Conservation (phyloP, 148 eudicot genomes). For the Vaccinium macrocarpon region DNA sequence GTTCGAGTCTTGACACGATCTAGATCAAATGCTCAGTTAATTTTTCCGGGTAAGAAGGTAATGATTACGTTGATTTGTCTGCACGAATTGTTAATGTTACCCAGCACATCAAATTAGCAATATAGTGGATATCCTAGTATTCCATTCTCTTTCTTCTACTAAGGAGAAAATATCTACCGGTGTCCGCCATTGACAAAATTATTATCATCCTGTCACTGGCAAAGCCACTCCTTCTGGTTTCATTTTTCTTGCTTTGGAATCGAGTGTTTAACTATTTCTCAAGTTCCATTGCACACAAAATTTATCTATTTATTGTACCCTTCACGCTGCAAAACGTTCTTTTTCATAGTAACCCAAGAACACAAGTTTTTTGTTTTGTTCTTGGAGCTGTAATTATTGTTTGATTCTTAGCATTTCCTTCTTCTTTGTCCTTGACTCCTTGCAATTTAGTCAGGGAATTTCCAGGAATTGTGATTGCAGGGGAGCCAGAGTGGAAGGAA, state of each 20-base stretch:
- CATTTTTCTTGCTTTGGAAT: conserved; percentile 4
- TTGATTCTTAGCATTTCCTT: background rate
- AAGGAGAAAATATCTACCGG: background rate
- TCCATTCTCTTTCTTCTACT: background rate
- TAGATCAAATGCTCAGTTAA: conserved; percentile 64
- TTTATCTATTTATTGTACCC: background rate
- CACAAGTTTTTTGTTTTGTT: background rate
- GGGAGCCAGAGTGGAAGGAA: conserved; percentile 82
- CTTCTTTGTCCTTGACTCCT: conserved; percentile 16
- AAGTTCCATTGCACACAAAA: background rate
- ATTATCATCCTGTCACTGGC: background rate
- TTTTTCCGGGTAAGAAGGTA: conserved; percentile 99
- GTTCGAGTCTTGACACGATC: conserved; percentile 87
- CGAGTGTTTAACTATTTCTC: background rate
- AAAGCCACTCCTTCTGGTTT: background rate
- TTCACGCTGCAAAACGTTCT: background rate
- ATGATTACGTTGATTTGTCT: conserved; percentile 27
- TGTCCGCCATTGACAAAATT: background rate
- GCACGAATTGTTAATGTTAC: background rate
- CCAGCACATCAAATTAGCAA: background rate
- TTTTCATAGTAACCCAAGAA: background rate
- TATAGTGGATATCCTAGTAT: background rate
- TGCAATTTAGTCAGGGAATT: conserved; percentile 57
- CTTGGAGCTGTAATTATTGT: background rate
- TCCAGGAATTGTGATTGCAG: conserved; percentile 88